phyloP scores from a whole-genome alignment of 208 protist species.

The Wallacemonas collosoma region DNA sequence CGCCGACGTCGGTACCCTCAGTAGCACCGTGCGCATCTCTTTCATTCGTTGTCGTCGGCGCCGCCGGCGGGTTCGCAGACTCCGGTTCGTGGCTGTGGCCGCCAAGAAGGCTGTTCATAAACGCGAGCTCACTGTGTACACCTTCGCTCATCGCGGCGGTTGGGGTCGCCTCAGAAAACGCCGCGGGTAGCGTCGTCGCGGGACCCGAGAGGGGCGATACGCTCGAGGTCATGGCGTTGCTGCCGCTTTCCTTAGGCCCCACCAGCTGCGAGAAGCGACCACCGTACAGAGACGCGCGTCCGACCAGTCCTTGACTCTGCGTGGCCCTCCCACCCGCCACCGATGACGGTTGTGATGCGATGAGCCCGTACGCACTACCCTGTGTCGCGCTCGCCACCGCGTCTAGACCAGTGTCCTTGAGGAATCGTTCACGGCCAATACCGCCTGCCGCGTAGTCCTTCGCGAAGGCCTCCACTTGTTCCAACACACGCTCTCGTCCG shows the following conservation, averaged over 20 bases:
- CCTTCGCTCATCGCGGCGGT: slow-evolving; percentile 5
- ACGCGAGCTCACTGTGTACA: slow-evolving; percentile 4
- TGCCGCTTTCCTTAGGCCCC: neutral
- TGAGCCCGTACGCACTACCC: slow-evolving; percentile 30
- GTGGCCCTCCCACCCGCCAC: neutral
- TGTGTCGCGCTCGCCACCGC: slow-evolving; percentile 15
- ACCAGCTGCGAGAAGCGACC: slow-evolving; percentile 25
- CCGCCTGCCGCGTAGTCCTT: slow-evolving; percentile 79
- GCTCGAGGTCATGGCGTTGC: neutral
- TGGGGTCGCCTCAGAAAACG: slow-evolving; percentile 4
- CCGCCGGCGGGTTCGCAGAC: neutral
- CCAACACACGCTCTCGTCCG: slow-evolving; percentile 58
- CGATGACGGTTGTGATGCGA: slow-evolving; percentile 1
- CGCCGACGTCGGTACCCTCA: neutral
- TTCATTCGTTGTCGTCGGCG: neutral
- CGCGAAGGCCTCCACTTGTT: slow-evolving; percentile 59
- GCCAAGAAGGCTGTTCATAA: neutral
- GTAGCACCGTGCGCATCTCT: neutral
- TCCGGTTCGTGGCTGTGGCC: neutral
- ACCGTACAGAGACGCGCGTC: slow-evolving; percentile 9
- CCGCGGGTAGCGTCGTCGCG: neutral
- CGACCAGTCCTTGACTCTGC: neutral
- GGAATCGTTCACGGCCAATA: slow-evolving; percentile 63
- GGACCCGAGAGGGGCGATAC: neutral
- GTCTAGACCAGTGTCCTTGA: slow-evolving; percentile 69